Evolutionary conservation across 2,329 filamentous ascomycete species (phyloP).

Genomic region (Apiospora phragmitis): DNA sequence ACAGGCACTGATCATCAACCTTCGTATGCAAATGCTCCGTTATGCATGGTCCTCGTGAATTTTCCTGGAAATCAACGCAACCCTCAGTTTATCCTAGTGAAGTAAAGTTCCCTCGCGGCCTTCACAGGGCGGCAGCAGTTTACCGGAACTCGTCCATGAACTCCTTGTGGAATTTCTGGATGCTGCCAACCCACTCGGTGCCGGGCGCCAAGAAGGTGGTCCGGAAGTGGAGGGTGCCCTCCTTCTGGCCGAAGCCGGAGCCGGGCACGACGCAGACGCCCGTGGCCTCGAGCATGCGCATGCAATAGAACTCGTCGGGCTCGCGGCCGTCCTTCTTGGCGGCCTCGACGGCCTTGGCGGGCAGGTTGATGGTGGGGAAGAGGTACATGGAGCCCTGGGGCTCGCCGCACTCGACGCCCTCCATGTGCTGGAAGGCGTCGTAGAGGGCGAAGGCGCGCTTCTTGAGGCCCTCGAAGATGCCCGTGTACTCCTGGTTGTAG

Average conservation of each 20-base stretch:
- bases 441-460: constrained; percentile 83
- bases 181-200: constrained; percentile 87
- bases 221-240: constrained; percentile 87
- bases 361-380: constrained; percentile 88
- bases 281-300: constrained; percentile 87
- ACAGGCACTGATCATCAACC: background rate
- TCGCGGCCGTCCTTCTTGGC: constrained; percentile 72
- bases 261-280: constrained; percentile 94
- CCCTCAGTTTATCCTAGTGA: background rate
- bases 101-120: constrained; percentile 12
- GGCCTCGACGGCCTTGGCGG: constrained; percentile 73
- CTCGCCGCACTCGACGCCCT: constrained; percentile 86
- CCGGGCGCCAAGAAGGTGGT: constrained; percentile 97
- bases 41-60: background rate
- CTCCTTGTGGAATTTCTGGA: constrained; percentile 85
- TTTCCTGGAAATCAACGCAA: background rate
- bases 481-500: constrained; percentile 83
- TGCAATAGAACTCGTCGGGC: constrained; percentile 92
- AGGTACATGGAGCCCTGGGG: constrained; percentile 99
- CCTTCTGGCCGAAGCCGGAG: constrained; percentile 90
- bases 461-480: constrained; percentile 76
- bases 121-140: constrained; percentile 15
- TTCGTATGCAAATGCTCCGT: background rate
- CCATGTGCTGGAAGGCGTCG: constrained; percentile 90
- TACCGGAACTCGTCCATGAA: constrained; percentile 82